Base-by-base conservation (phyloP, 331 rosid species). In the Ulmus americana region DNA sequence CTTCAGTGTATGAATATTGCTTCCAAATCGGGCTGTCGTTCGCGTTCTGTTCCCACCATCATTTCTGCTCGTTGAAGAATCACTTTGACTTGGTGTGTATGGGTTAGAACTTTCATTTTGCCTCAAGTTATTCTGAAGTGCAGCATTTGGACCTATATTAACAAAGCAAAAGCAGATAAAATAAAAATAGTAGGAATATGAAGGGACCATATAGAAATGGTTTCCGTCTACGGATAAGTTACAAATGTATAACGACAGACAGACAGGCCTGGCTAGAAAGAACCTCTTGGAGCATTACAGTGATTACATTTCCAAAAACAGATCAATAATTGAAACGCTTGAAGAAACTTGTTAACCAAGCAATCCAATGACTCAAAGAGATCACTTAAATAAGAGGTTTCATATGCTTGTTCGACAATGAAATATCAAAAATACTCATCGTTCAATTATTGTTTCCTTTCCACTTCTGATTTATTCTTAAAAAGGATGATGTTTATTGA, bases 1-100 rank as follows among this genome's bases (percentile, higher is more conserved):
- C 15, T 61, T 81, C 61, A 84, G 28, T 1, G 84, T 78, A 78
- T 81, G 89, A 73, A 84, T 71, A 39, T 84, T 84, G 61, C 84
- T 75, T 40, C 86, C 86, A 50, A 73, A 64, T 54, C 50, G 69
- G 48, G 86, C 43, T 16, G 80, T 28, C 11, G 69, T 42, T 3
- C 70, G 74, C 45, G 12, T 65, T 45, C 55, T 62, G 14, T 54
- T 73, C 22, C 56, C 43, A 52, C 63, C 65, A 45, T 71, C 72
- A 60, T 63, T 70, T 52, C 72, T 51, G 9, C 58, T 18, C 8
- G 76, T 44, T 43, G 55, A 47, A 6, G 70, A 40, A 59, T 48
- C 39, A 48, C 76, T 63, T 73, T 59, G 71, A 69, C 50, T 63
- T 11, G 65, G 60, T 58, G 22, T 13, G 51, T 61, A 8, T 9